Evolutionary conservation across 2,329 filamentous ascomycete genomes (phyloP).

Genomic region (Raffaelea albimanens): DNA sequence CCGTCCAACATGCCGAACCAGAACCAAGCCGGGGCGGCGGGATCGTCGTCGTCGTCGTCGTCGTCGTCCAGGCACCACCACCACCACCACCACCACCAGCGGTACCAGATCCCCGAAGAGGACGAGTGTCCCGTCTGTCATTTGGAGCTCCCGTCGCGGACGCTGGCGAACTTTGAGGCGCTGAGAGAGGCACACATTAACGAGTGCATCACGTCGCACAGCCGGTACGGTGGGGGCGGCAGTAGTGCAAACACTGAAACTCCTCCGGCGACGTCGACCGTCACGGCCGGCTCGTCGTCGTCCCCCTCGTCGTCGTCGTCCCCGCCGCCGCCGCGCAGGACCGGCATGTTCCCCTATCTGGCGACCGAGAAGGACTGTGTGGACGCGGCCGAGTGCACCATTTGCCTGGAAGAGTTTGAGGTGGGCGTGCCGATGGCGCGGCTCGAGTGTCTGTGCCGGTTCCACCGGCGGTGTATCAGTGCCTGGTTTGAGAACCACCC

Average conservation of each 20-base stretch:
- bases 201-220: conserved; percentile 46
- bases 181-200: conserved; percentile 50
- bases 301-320: conserved; percentile 5
- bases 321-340: conserved; percentile 33
- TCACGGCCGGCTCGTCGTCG: conserved; percentile 1
- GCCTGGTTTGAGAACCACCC: conserved; percentile 55
- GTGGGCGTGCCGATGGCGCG: conserved; percentile 55
- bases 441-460: conserved; percentile 57
- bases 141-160: conserved; percentile 53
- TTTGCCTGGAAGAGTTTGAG: conserved; percentile 58
- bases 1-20: too few species aligned
- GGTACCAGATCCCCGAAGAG: conserved; percentile 53
- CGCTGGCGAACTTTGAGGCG: conserved; percentile 41
- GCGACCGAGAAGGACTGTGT: conserved; percentile 61
- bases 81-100: conserved; percentile 7
- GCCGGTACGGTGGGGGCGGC: conserved; percentile 30
- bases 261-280: conserved; percentile 11
- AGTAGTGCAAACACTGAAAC: conserved; percentile 5
- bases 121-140: conserved; percentile 75
- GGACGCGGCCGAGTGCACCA: conserved; percentile 58
- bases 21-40: neutral
- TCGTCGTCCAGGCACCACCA: conserved; percentile 4
- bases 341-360: conserved; percentile 53
- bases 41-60: conserved; percentile 10
- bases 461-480: conserved; percentile 51